These are phyloP conservation scores for Silene latifolia DNA, from an alignment of 148 eudicot genomes.

Conservation along the genomic window DNA sequence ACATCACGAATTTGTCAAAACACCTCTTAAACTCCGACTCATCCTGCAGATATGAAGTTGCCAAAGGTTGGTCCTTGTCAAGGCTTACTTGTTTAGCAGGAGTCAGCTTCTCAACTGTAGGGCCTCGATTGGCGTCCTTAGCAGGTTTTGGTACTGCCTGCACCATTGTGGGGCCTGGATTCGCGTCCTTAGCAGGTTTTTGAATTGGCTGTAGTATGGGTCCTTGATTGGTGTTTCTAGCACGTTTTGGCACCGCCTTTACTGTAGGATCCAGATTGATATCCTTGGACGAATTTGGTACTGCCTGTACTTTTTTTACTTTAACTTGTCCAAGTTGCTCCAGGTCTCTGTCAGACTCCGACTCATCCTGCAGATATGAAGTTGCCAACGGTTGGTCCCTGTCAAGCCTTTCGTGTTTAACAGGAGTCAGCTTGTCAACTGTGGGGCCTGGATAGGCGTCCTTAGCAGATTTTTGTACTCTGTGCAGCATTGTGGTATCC, in stretches of 20 bases:
- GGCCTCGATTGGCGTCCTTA: not conserved
- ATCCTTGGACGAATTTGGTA: conserved; percentile 1
- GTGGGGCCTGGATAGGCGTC: not conserved
- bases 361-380: not conserved
- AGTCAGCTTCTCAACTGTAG: not conserved
- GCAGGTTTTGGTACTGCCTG: no score
- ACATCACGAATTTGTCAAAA: conserved; percentile 8
- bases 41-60: not conserved
- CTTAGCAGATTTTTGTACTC: not conserved
- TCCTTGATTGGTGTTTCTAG: not conserved
- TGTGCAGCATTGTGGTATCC: not conserved
- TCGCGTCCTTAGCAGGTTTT: no score
- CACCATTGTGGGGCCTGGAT: no score
- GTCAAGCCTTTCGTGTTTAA: not conserved
- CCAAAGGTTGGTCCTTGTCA: not conserved
- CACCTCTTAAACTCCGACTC: conserved; percentile 4
- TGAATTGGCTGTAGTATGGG: not conserved
- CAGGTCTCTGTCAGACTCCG: conserved; percentile 1
- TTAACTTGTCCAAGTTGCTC: not conserved
- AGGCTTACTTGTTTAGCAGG: conserved; percentile 1
- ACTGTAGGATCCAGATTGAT: not conserved
- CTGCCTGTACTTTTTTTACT: not conserved
- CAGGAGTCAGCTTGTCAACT: not conserved
- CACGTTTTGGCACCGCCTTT: not conserved
- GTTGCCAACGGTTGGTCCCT: not conserved